Conservation (phyloP, 306 rosid species). For the Citrullus amarus region DNA sequence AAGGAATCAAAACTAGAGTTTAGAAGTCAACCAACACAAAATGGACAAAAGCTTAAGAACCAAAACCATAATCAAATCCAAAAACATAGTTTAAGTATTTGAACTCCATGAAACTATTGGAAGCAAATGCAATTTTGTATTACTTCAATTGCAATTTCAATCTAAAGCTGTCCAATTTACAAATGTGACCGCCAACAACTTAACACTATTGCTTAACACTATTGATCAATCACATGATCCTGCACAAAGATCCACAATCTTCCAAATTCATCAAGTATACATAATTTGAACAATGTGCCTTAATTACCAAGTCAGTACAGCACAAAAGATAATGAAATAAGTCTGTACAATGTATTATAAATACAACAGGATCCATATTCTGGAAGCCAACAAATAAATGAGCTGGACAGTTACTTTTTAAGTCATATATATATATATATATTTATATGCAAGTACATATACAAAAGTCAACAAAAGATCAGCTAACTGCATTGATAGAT, state of each 20-base stretch:
- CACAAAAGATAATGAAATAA: slow-evolving; percentile 13
- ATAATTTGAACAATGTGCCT: slow-evolving; percentile 3
- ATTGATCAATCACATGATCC: neutral
- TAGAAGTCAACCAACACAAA: neutral
- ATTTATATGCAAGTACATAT: slow-evolving; percentile 16
- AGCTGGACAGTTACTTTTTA: slow-evolving; percentile 8
- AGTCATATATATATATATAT: slow-evolving; percentile 1
- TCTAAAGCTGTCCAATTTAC: neutral
- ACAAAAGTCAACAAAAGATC: slow-evolving; percentile 12
- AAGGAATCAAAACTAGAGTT: neutral
- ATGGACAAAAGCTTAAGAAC: neutral
- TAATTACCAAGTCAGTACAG: slow-evolving; percentile 9
- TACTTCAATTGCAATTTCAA: neutral
- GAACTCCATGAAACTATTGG: neutral
- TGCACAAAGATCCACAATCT: slow-evolving; percentile 2
- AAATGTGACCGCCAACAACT: neutral
- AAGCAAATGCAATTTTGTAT: neutral
- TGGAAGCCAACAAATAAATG: slow-evolving; percentile 18
- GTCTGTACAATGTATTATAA: slow-evolving; percentile 15
- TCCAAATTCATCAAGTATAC: neutral
- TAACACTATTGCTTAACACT: too few species aligned
- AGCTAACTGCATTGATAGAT: slow-evolving; percentile 10
- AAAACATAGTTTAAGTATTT: neutral
- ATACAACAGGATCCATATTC: slow-evolving; percentile 17
- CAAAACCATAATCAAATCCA: neutral